Evolutionary conservation across 805 yeast species (phyloP).

Genomic region (Yamadazyma phyllophila): DNA sequence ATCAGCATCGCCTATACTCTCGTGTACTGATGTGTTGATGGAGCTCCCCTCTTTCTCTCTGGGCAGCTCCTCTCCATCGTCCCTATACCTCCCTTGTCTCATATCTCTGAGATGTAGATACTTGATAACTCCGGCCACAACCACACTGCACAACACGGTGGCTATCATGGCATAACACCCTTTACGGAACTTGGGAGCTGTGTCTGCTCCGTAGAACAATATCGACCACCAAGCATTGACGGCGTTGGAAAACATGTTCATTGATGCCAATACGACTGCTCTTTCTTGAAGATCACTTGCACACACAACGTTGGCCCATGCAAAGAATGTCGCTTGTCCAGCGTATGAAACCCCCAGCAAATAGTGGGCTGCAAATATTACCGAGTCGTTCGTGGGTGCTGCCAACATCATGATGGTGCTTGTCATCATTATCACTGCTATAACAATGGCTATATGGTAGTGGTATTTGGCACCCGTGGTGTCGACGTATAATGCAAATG

Average conservation of each 20-base stretch:
- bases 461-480: conserved; percentile 39
- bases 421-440: conserved; percentile 41
- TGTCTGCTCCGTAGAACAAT: conserved; percentile 49
- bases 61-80: background rate
- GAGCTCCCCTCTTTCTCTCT: too few relatives aligned
- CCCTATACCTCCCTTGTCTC: background rate
- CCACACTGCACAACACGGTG: conserved; percentile 43
- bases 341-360: conserved; percentile 54
- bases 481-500: conserved; percentile 29
- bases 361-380: conserved; percentile 55
- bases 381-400: conserved; percentile 33
- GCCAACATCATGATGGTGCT: conserved; percentile 48
- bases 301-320: conserved; percentile 63
- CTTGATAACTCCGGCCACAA: conserved; percentile 42
- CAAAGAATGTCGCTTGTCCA: conserved; percentile 59
- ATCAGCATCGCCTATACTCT: too few relatives aligned
- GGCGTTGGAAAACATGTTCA: conserved; percentile 64
- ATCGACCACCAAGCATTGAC: conserved; percentile 67
- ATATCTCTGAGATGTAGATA: conserved; percentile 37
- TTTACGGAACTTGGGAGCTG: conserved; percentile 49
- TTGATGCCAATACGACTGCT: conserved; percentile 61
- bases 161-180: conserved; percentile 60
- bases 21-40: too few relatives aligned
- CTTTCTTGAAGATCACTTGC: conserved; percentile 60
- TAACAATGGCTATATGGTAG: conserved; percentile 49